Conservation (phyloP, 139 green algal genomes). For the Edaphochlamys debaryana region DNA sequence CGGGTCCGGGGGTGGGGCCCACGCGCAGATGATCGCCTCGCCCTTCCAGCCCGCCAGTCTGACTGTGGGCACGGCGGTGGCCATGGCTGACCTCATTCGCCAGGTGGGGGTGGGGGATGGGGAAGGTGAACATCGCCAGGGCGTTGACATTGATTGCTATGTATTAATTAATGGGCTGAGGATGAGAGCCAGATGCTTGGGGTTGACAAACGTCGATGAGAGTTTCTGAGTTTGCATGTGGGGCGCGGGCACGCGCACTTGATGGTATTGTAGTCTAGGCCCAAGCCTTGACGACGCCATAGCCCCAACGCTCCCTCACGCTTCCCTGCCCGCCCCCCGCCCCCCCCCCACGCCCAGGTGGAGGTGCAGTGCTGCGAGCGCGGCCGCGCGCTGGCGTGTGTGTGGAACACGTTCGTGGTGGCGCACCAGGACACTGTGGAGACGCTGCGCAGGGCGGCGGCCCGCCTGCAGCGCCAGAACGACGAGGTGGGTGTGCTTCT, state of each 20-base stretch:
- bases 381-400: constrained; percentile 59
- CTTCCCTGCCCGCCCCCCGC: not conserved
- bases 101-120: constrained; percentile 52
- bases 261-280: too few relatives aligned
- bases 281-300: too few relatives aligned
- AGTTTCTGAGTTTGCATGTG: too few relatives aligned
- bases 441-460: constrained; percentile 22
- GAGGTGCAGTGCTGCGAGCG: constrained; percentile 75
- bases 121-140: too few relatives aligned
- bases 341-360: constrained; percentile 56
- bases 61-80: constrained; percentile 42
- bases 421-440: constrained; percentile 41
- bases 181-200: too few relatives aligned
- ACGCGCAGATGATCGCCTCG: not conserved
- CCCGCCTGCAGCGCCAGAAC: constrained; percentile 24
- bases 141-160: too few relatives aligned
- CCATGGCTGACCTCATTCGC: constrained; percentile 66
- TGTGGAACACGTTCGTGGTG: constrained; percentile 69
- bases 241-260: too few relatives aligned
- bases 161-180: too few relatives aligned
- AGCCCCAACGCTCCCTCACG: too few relatives aligned
- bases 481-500: not conserved
- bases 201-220: too few relatives aligned
- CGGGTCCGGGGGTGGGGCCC: too few relatives aligned
- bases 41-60: constrained; percentile 47